Conservation (phyloP, 371 early-diverging fungal genomes). For the Homolaphlyctis polyrhiza region DNA sequence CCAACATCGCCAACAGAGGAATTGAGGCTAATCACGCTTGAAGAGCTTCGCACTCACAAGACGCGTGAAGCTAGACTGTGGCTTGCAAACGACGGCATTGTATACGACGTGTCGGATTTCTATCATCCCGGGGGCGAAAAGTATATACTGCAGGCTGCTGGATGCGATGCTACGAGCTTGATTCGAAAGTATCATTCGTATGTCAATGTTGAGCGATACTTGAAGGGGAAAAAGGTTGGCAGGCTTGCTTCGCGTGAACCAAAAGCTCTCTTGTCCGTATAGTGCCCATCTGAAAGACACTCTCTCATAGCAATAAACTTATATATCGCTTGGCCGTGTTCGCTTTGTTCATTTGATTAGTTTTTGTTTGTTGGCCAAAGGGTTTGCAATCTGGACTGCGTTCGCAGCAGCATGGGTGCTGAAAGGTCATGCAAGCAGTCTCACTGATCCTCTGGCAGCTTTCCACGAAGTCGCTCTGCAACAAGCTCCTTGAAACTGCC, state of each 20-base stretch:
- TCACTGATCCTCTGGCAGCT: too few relatives aligned
- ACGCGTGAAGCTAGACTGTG: neutral
- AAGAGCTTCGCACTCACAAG: neutral
- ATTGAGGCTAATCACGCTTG: neutral
- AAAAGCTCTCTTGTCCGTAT: too few relatives aligned
- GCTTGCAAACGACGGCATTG: neutral
- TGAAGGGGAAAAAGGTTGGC: neutral
- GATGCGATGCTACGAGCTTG: neutral
- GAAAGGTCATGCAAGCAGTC: too few relatives aligned
- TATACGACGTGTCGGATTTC: neutral
- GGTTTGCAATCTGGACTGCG: too few relatives aligned
- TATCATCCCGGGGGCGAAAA: neutral
- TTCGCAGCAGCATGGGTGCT: too few relatives aligned
- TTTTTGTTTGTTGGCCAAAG: too few relatives aligned
- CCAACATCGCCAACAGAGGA: neutral
- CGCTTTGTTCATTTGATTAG: too few relatives aligned
- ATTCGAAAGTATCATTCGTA: neutral
- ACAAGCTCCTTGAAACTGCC: constrained; percentile 50
- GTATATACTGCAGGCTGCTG: neutral
- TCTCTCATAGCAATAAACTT: too few relatives aligned
- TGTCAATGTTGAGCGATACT: neutral
- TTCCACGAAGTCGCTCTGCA: too few relatives aligned
- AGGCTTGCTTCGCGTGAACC: too few relatives aligned
- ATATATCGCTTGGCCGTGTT: too few relatives aligned
- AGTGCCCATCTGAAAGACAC: too few relatives aligned